phyloP scores from a whole-genome alignment of 1,139 yeast species.

The Geotrichum candidum region DNA sequence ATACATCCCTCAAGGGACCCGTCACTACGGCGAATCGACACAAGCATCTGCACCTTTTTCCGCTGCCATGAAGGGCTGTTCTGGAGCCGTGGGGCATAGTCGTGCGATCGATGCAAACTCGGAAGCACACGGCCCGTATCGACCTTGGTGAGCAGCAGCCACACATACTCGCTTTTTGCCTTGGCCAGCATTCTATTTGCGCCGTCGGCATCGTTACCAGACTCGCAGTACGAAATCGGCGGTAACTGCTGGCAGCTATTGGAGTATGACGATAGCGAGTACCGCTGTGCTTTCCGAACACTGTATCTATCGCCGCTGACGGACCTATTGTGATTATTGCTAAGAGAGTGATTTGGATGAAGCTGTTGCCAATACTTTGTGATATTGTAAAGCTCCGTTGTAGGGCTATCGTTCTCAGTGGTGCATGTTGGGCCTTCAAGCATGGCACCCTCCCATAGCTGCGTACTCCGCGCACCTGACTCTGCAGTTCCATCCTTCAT shows the following conservation, averaged over 20 bases:
- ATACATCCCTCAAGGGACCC: constrained; percentile 11
- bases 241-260: not conserved
- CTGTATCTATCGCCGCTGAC: not conserved
- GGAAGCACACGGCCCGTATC: not conserved
- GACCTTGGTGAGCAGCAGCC: constrained; percentile 6
- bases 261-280: constrained; percentile 1
- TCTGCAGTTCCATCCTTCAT: not conserved
- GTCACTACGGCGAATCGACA: constrained; percentile 9
- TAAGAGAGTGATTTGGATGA: constrained; percentile 5
- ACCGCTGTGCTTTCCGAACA: not conserved
- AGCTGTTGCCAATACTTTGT: constrained; percentile 12
- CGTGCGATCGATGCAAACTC: not conserved
- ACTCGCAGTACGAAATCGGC: not conserved
- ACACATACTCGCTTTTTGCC: constrained; percentile 4
- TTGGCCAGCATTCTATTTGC: not conserved
- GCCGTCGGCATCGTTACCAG: not conserved
- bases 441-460: constrained; percentile 8
- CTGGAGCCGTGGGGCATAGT: not conserved
- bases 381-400: not conserved
- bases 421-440: not conserved
- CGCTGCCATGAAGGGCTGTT: not conserved
- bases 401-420: not conserved
- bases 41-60: not conserved
- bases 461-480: not conserved
- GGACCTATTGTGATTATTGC: not conserved